Conservation (phyloP, 106 monocot species). For the Hemerocallis citrina region DNA sequence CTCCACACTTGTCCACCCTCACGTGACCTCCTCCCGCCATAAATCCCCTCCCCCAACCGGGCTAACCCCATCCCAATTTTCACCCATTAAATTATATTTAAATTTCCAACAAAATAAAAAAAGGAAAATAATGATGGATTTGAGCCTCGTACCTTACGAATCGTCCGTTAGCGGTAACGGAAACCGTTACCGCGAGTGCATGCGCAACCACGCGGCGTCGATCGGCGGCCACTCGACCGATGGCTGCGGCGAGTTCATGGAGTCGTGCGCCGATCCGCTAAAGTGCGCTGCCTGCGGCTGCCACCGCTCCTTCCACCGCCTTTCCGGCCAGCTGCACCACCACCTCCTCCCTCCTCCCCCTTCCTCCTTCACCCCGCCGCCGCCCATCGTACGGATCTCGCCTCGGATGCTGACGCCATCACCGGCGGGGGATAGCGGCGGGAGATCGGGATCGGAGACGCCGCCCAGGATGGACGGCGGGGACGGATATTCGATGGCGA, state of each 20-base stretch:
- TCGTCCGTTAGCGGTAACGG: neutral
- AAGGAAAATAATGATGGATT: conserved; percentile 16
- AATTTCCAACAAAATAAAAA: too few relatives aligned
- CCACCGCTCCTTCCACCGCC: conserved; percentile 51
- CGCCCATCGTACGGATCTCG: conserved; percentile 6
- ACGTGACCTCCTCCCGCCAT: too few relatives aligned
- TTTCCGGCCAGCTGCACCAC: neutral
- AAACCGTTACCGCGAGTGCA: conserved; percentile 31
- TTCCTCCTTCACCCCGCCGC: neutral
- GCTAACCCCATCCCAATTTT: too few relatives aligned
- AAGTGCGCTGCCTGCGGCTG: conserved; percentile 50
- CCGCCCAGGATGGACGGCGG: conserved; percentile 27
- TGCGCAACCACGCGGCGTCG: conserved; percentile 53
- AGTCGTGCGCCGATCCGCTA: neutral
- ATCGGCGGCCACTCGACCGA: conserved; percentile 35
- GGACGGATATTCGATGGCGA: neutral
- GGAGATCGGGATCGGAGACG: conserved; percentile 41
- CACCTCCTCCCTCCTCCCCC: neutral
- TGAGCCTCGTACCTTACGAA: conserved; percentile 31
- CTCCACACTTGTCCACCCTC: too few relatives aligned
- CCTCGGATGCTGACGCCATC: neutral
- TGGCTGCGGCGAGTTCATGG: neutral
- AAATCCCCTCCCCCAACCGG: too few relatives aligned
- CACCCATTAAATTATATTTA: too few relatives aligned
- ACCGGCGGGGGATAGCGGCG: neutral